phyloP scores from a whole-genome alignment of 345 rosid species.

The Dipteronia dyeriana region DNA sequence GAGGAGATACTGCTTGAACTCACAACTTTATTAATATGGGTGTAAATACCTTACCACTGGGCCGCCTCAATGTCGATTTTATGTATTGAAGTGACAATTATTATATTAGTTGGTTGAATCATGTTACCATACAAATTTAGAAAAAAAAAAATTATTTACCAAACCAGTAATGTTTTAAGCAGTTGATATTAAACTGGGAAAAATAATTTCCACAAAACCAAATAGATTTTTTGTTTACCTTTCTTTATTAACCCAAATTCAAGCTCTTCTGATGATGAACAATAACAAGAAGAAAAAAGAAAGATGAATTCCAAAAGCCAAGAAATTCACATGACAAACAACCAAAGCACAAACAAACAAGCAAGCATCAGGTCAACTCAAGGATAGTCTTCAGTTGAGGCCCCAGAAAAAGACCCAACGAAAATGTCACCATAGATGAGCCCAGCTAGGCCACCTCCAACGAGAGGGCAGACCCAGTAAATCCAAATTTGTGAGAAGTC shows the following conservation, averaged over 20 bases:
- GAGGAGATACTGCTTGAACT: too few species aligned
- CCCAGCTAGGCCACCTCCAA: slow-evolving; percentile 87
- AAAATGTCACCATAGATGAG: slow-evolving; percentile 73
- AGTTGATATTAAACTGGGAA: background rate
- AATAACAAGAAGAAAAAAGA: slow-evolving; percentile 9
- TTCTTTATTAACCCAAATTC: slow-evolving; percentile 24
- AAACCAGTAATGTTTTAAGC: too few species aligned
- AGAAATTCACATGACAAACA: slow-evolving; percentile 1
- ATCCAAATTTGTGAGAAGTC: slow-evolving; percentile 72
- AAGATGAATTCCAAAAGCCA: background rate
- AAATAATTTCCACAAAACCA: slow-evolving; percentile 2
- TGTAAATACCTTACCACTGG: too few species aligned
- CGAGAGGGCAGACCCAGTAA: slow-evolving; percentile 80
- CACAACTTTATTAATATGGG: too few species aligned
- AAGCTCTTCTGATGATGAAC: background rate
- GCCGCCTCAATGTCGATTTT: too few species aligned
- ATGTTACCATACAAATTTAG: too few species aligned
- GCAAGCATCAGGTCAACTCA: background rate
- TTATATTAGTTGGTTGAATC: too few species aligned
- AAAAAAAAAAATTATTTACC: too few species aligned
- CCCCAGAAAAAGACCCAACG: slow-evolving; percentile 56
- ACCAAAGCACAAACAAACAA: slow-evolving; percentile 1
- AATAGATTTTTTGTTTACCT: slow-evolving; percentile 20
- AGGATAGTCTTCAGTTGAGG: slow-evolving; percentile 42
- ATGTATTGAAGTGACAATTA: too few species aligned